phyloP scores from a whole-genome alignment of 495 filamentous ascomycete species.

The Xylaria palmicola region DNA sequence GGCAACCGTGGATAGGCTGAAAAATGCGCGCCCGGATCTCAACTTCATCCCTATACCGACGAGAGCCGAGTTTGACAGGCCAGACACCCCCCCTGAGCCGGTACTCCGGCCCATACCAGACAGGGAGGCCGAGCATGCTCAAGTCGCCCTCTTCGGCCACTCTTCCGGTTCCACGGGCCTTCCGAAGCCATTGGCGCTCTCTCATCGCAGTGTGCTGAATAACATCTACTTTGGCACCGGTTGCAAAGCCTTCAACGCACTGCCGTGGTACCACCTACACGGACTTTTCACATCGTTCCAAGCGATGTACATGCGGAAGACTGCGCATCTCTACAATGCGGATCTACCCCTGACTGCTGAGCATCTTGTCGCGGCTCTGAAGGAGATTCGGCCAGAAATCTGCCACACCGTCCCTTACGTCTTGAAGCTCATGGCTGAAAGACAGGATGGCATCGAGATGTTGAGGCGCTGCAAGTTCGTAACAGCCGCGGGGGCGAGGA shows the following conservation, averaged over 20 bases:
- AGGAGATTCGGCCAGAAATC: conserved; percentile 47
- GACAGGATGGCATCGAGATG: conserved; percentile 43
- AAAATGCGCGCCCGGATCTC: conserved; percentile 33
- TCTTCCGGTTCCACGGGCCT: conserved; percentile 60
- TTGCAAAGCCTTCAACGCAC: conserved; percentile 52
- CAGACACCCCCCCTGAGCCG: conserved; percentile 22
- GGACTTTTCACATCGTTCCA: conserved; percentile 47
- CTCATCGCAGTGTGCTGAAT: conserved; percentile 34
- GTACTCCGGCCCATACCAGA: conserved; percentile 34
- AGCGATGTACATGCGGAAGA: conserved; percentile 54
- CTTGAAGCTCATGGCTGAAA: conserved; percentile 54
- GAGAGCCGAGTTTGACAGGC: conserved; percentile 36
- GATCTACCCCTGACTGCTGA: conserved; percentile 54
- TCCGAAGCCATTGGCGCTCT: conserved; percentile 51
- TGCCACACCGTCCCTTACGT: conserved; percentile 58
- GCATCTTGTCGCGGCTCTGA: conserved; percentile 46
- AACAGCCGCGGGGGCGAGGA: conserved; percentile 51
- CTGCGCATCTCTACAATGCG: conserved; percentile 51
- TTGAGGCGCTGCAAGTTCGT: conserved; percentile 48
- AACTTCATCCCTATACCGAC: conserved; percentile 32
- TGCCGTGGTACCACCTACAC: conserved; percentile 58
- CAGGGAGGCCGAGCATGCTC: conserved; percentile 34
- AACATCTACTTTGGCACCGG: conserved; percentile 37
- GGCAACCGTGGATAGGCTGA: conserved; percentile 44
- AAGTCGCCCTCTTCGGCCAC: conserved; percentile 50